Evolutionary conservation across 2,329 filamentous ascomycete genomes (phyloP), one percentile per base, ranked within the genome.

Genomic region (Colletotrichum sp.): DNA sequence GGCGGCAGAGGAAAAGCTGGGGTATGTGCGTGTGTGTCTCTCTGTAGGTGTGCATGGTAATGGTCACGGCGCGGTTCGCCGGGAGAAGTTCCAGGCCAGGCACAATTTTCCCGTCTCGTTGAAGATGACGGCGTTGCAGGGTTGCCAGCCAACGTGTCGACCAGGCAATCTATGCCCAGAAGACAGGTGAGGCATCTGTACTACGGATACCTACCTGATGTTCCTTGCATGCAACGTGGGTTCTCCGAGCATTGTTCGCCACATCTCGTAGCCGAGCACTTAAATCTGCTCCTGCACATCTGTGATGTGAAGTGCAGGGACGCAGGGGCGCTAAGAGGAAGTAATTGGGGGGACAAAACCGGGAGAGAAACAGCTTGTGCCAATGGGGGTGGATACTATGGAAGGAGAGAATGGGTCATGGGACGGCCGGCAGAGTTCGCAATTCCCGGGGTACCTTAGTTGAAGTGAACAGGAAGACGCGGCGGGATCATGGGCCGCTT

Each of bases 1-100:
- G 71, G 71, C 65, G 74, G 74, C 49, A 76, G 71, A 76, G 44
- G 18, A 32, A 60, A 76, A 65, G 71, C 71, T 52, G 65, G 74
- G 74, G 65, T 70, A 66, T 21, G 36, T 24, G 21, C 39, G 30
- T 60, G n/a, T 59, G 9, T 69, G 16, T 15, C 15, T 68, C 8
- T 30, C 18, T 34, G 13, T 55, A 49, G 24, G 63, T 16, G n/a
- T 66, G 39, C 34, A 30, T 52, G 26, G 18, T 6, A 24, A 52
- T 21, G 36, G 66, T 18, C 16, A 21, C 32, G 49, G 71, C 28
- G 34, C 55, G 64, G 64, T 55, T 76, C 71, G 44, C 59, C 62
- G 57, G 69, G 62, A 62, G 60, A 44, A 55, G 39, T 57, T 32
- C 21, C 52, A 69, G 65, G 69, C 57, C 69, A 75, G 69, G 52